Base-by-base conservation (phyloP, 352 stramenopile species). In the Peronospora belbahrii region DNA sequence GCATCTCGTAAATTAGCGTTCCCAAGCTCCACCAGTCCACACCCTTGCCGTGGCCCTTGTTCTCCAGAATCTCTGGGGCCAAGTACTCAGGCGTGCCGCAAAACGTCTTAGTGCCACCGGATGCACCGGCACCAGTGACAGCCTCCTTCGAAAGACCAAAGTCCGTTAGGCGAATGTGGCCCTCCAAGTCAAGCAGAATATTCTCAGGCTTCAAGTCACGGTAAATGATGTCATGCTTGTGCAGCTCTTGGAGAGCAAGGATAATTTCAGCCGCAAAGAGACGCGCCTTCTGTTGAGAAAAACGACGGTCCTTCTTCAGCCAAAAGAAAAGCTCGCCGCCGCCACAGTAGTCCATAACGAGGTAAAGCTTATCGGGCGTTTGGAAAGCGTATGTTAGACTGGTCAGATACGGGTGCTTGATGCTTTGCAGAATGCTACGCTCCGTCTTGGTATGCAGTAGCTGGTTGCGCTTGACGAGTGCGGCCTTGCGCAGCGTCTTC, bases 171-270 rank as follows among this genome's bases (percentile, higher is more conserved):
- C 88, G 84, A 43, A 98, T 85, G 73, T 98, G 93, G 34, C 90
- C 93, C 44, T 96, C 86, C 19, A 90, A 67, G 55, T 98, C 94
- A 24, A 97, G 67, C 42, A 96, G 68, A 32, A 97, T 91, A 69
- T 98, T 98, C 60, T 98, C 92, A 1, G 94, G 94, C 73, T 98
- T 98, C 30, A 98, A 73, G 62, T 98, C 94, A 67, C 89, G 79
- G 74, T 98, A 97, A 27, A 98, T 95, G 58, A 98, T 97, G 66
- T 97, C 85, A 66, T 94, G 83, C 53, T 81, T 79, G 78, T 98
- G 92, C 40, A 97, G 64, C 51, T 88, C 86, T 52, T 94, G 83
- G 34, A 97, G 74, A 18, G 83, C 92, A n/a, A 96, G 65, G 40
- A 93, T 82, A 59, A 97, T 97, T 62, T 97, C 92, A 10, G 92